Percentiles rank a stretch among this genome's conserved stretches.
These are phyloP conservation scores for Fusarium pseudocircinatum DNA, from an alignment of 2,329 filamentous ascomycete genomes.

Conservation along the genomic window DNA sequence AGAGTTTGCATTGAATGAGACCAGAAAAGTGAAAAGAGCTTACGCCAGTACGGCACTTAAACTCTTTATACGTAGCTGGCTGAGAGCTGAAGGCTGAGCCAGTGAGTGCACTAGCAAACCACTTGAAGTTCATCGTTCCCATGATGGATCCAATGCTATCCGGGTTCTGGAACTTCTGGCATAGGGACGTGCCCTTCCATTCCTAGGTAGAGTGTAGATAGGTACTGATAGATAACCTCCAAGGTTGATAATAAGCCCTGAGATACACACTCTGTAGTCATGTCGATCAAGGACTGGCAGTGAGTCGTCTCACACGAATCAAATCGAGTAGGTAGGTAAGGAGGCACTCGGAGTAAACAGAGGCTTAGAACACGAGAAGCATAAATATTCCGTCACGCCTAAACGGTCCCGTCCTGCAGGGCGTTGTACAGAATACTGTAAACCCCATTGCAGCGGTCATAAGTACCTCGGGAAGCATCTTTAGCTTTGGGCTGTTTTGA, in stretches of 20 bases:
- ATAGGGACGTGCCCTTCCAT: neutral
- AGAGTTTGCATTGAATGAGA: neutral
- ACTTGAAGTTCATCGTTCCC: neutral
- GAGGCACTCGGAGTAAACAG: neutral
- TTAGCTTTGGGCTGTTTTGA: neutral
- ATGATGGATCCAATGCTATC: neutral
- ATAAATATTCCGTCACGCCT: neutral
- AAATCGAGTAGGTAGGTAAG: neutral
- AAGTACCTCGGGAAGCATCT: neutral
- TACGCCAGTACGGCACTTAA: neutral
- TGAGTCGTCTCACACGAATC: neutral
- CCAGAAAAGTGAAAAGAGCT: neutral
- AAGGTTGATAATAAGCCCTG: neutral
- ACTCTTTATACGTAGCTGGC: neutral
- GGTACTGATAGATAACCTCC: neutral
- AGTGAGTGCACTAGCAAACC: neutral
- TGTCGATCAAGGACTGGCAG: neutral
- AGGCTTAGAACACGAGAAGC: neutral
- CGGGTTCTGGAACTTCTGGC: neutral
- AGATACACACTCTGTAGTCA: neutral
- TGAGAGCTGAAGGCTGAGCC: neutral
- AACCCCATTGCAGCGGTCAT: neutral
- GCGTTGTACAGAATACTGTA: neutral
- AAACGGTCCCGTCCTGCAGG: neutral
- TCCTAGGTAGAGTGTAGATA: neutral